Conservation (phyloP, 2,329 filamentous ascomycete species). For the Orbilia javanica region DNA sequence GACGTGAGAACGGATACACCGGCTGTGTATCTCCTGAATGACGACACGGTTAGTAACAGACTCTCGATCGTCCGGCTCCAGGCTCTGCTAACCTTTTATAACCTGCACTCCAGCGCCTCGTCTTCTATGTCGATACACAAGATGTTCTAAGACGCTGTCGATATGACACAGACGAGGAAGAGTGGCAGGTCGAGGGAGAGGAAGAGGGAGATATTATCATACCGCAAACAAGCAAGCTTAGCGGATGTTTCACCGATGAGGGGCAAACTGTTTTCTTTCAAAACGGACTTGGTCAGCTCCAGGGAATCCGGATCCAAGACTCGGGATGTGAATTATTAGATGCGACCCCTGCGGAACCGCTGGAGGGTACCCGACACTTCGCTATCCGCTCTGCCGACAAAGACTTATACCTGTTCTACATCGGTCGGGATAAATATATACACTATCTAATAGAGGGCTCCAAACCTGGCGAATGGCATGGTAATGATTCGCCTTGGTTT, state of each 20-base stretch:
- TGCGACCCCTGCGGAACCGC: not conserved
- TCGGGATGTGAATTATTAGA: constrained; percentile 12
- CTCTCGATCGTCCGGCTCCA: not conserved
- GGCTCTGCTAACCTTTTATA: constrained; percentile 8
- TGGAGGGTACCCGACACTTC: constrained; percentile 17
- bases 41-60: constrained; percentile 15
- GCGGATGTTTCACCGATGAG: constrained; percentile 14
- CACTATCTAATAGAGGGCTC: constrained; percentile 1
- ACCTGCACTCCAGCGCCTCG: constrained; percentile 21
- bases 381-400: constrained; percentile 5
- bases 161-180: constrained; percentile 25
- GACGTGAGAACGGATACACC: constrained; percentile 26
- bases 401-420: constrained; percentile 27
- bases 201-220: constrained; percentile 22
- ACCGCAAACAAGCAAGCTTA: constrained; percentile 22
- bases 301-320: constrained; percentile 17
- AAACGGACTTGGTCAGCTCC: constrained; percentile 17
- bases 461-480: constrained; percentile 16
- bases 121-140: constrained; percentile 24
- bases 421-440: constrained; percentile 18
- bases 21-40: constrained; percentile 27
- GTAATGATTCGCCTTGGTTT: constrained; percentile 15
- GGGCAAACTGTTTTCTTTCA: constrained; percentile 33
- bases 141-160: constrained; percentile 10
- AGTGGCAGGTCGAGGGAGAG: not conserved